Conservation (phyloP, 73 alveolate species). For the Paramecium octaurelia region DNA sequence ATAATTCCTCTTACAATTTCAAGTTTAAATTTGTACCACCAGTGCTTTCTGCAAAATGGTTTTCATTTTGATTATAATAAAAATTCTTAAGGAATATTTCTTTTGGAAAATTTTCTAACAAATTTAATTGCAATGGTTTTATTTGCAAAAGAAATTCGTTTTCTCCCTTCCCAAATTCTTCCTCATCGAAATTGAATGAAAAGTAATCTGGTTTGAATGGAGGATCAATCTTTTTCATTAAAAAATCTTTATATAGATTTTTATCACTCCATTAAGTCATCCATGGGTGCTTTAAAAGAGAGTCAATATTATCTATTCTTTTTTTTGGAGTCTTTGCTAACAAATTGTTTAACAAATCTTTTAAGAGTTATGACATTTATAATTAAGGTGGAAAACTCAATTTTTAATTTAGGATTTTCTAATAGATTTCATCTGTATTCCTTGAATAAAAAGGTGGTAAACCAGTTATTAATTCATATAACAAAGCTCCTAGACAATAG, state of each 20-base stretch:
- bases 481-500: conserved; percentile 67
- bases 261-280: conserved; percentile 47
- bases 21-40: not conserved
- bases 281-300: conserved; percentile 30
- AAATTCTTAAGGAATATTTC: not conserved
- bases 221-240: conserved; percentile 37
- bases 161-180: conserved; percentile 59
- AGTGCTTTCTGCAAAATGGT: not conserved
- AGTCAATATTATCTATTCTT: conserved; percentile 47
- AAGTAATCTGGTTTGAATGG: conserved; percentile 49
- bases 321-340: conserved; percentile 45
- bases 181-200: conserved; percentile 52
- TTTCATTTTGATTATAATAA: not conserved
- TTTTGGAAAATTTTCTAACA: conserved; percentile 22
- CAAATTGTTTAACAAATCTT: conserved; percentile 22
- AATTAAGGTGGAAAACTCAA: conserved; percentile 42
- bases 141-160: conserved; percentile 18
- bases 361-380: not conserved
- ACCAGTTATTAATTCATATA: conserved; percentile 61
- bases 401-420: conserved; percentile 30
- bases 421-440: conserved; percentile 55
- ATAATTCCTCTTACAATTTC: not conserved
- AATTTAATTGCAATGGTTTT: not conserved
- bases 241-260: not conserved
- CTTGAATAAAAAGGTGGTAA: conserved; percentile 59